phyloP scores from a whole-genome alignment of 1,139 yeast species.

The Blastobotrys capitulatus region DNA sequence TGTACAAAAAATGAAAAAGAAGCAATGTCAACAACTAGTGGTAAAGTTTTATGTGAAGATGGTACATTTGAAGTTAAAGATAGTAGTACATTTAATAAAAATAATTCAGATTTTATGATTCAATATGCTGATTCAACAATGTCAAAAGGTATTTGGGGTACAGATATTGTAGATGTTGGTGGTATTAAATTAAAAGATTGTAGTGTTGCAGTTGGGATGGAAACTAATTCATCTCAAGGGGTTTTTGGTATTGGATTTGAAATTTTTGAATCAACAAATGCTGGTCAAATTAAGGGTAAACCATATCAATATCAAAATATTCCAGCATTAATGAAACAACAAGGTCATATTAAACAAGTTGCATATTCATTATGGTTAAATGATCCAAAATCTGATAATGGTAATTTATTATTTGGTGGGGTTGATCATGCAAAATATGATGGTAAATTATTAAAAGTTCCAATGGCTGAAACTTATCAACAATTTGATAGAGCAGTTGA shows the following conservation, averaged over 20 bases:
- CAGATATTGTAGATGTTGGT: conserved; percentile 40
- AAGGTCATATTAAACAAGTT: conserved; percentile 43
- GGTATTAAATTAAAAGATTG: conserved; percentile 31
- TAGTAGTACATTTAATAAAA: conserved; percentile 20
- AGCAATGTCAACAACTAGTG: conserved; percentile 9
- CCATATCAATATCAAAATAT: conserved; percentile 17
- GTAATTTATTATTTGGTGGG: conserved; percentile 45
- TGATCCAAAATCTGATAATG: conserved; percentile 28
- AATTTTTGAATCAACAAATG: conserved; percentile 35
- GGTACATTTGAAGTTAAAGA: conserved; percentile 21
- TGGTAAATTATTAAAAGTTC: conserved; percentile 28
- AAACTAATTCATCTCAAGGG: conserved; percentile 42
- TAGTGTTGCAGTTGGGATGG: conserved; percentile 44
- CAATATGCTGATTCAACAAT: conserved; percentile 56
- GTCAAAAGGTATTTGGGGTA: conserved; percentile 46
- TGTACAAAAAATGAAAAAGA: conserved; percentile 15
- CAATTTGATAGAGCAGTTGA: conserved; percentile 16
- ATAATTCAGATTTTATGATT: conserved; percentile 35
- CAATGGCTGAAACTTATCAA: conserved; percentile 17
- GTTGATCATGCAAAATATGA: conserved; percentile 45
- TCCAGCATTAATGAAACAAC: conserved; percentile 19
- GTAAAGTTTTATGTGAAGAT: conserved; percentile 15
- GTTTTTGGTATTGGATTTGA: conserved; percentile 51
- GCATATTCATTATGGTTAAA: conserved; percentile 40
- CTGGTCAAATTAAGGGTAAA: conserved; percentile 5